Evolutionary conservation across 306 rosid genomes (phyloP).

Genomic region (Dryas octopetala): DNA sequence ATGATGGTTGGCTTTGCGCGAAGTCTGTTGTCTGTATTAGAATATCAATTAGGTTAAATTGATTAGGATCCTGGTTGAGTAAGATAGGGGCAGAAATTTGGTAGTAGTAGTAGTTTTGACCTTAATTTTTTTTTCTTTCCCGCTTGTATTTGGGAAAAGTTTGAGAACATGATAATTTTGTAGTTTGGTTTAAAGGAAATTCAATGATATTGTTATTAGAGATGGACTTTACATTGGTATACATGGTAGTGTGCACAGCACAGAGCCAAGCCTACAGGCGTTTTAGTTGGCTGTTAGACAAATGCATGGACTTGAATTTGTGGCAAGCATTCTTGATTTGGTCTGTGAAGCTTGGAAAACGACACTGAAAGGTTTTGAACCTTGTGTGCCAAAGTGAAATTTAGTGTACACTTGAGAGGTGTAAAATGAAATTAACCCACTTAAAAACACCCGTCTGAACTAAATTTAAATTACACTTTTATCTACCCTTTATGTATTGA

Average conservation of each 20-base stretch:
- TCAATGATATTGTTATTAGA: background rate
- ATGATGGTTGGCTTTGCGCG: slow-evolving; percentile 17
- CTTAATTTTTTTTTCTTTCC: background rate
- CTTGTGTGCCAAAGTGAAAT: too few species aligned
- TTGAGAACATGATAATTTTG: background rate
- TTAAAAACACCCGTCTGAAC: too few species aligned
- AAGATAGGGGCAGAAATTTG: background rate
- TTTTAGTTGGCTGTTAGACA: too few species aligned
- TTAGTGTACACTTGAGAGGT: too few species aligned
- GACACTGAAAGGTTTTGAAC: too few species aligned
- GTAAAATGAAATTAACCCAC: too few species aligned
- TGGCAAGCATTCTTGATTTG: too few species aligned
- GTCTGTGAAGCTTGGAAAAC: too few species aligned
- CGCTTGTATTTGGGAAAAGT: background rate
- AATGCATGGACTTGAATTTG: too few species aligned
- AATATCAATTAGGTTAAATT: background rate
- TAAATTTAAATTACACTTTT: too few species aligned
- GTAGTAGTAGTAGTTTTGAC: background rate
- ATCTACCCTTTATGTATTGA: too few species aligned
- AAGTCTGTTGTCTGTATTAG: background rate
- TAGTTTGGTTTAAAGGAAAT: background rate
- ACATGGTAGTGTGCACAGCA: background rate
- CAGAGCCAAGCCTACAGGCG: too few species aligned
- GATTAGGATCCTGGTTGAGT: background rate
- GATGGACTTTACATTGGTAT: background rate